Base-by-base conservation (phyloP, 345 rosid species). In the Hibiscus syriacus region DNA sequence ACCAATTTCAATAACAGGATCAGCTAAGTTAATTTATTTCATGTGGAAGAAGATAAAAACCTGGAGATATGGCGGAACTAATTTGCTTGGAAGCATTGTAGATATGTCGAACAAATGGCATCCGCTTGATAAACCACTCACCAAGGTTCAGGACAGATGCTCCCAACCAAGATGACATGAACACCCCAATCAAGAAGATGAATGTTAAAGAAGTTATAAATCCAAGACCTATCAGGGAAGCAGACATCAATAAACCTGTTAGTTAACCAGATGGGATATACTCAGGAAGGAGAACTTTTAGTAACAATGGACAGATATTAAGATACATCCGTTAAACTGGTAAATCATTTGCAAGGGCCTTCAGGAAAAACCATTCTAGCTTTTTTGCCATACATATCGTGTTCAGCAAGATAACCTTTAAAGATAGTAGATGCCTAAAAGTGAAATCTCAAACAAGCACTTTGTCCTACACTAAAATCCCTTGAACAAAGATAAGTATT, bases 161-260 rank as follows among this genome's bases (percentile, higher is more conserved):
- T 70, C 99, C 99, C 89, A 94, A 77, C 99, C 99, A 94, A 13
- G 99, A 94, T 55, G 99, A 91, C 99, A 94, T 94, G 81, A 94
- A 94, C 66, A 94, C 98, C 59, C 99, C 99, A 69, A 94, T 85
- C 89, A 91, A 72, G 88, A 94, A 94, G 75, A 94, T 94, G 75
- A 94, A 94, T 3, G 90, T 83, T 62, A 94, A 76, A 63, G 99
- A 94, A 22, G 99, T 94, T 73, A 89, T 76, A 78, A 94, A 94
- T 25, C 99, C 99, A 81, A 94, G 89, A 73, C 98, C 99, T 94
- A 69, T 52, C 36, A 69, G 72, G 61, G 68, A 79, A 14, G 27
- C 3, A 71, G 55, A 64, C n/a, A 73, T 69, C 34, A 68, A 43
- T 22, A 68, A 34, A 55, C 17, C 45, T 10, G 17, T 29, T 4